These are phyloP conservation scores for Amanita subjunquillea DNA, from an alignment of 768 basidiomycete genomes.

Conservation along the genomic window DNA sequence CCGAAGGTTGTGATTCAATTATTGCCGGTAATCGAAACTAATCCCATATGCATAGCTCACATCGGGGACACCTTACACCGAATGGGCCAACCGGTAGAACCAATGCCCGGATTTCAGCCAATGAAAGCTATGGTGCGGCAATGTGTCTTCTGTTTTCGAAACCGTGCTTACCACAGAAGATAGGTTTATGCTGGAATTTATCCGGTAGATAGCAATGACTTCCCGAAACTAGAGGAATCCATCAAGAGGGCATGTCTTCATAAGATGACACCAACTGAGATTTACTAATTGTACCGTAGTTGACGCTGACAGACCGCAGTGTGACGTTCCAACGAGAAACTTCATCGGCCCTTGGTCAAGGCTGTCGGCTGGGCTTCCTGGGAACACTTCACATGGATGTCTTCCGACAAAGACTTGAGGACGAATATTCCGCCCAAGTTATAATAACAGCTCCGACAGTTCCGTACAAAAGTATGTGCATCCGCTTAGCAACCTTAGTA, in stretches of 20 bases:
- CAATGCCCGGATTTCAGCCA: conserved; percentile 86
- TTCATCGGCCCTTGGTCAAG: conserved; percentile 90
- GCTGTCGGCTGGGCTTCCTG: conserved; percentile 88
- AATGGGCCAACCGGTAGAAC: conserved; percentile 61
- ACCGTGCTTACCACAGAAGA: conserved; percentile 4
- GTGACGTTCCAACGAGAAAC: conserved; percentile 89
- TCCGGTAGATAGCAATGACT: conserved; percentile 86
- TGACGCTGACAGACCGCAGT: conserved; percentile 79
- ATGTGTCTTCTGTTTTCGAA: background rate
- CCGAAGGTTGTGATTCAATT: conserved; percentile 54
- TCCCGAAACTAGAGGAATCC: conserved; percentile 91
- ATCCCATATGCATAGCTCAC: conserved; percentile 43
- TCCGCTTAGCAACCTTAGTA: background rate
- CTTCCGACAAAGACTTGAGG: conserved; percentile 90
- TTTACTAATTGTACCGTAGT: conserved; percentile 26
- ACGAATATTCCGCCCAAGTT: conserved; percentile 91
- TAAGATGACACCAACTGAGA: conserved; percentile 5
- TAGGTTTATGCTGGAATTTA: conserved; percentile 94
- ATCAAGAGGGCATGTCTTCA: conserved; percentile 59
- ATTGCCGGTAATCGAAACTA: background rate
- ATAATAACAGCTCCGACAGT: conserved; percentile 96
- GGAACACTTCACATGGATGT: conserved; percentile 97
- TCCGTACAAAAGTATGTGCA: conserved; percentile 70
- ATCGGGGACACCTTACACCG: conserved; percentile 90
- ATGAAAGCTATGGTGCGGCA: conserved; percentile 81